Evolutionary conservation across 352 stramenopile species (phyloP), one percentile per base, ranked within the genome.

Genomic region (Plasmopara viticola): DNA sequence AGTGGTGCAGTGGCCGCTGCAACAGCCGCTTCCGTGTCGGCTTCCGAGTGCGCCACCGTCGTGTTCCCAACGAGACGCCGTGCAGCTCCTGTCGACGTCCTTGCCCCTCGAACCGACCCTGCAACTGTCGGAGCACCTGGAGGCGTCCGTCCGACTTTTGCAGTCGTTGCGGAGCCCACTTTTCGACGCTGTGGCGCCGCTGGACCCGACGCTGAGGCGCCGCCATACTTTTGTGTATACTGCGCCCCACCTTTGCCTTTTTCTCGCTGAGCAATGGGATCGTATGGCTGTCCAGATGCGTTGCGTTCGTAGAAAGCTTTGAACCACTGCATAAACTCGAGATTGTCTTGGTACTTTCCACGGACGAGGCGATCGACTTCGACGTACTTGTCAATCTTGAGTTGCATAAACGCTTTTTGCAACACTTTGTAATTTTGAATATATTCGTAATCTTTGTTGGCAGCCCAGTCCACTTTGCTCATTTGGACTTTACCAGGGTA

Each of bases 271-370:
- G 79, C 81, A 0, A 96, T 50, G 2, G 95, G 71, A 76, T 99
- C 95, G 70, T 99, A 99, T 9, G 97, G 89, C 30, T 74, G 60
- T 4, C 70, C 66, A 2, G 71, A 78, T n/a, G 71, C 78, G 52
- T 93, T 96, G 51, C 89, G 68, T 43, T 97, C 87, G 66, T 95
- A 97, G 48, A 97, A 97, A 25, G 76, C 75, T 54, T 96, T 97
- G 57, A 95, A 93, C 89, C 95, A 99, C 76, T 99, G 97, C 88
- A 99, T 99, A 66, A 99, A 99, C 72, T 99, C 97, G 53, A 99
- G 83, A 72, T 99, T 99, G 69, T 99, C 97, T 69, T 99, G 97
- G 81, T 99, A 99, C 68, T 98, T 99, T 42, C 90, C 97, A 17
- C 96, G 84, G 60, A 99, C 97, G 29, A 99, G 81, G 34, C 96